phyloP scores from a whole-genome alignment of 192 early-diverging fungal species.

The Coemansia erecta region DNA sequence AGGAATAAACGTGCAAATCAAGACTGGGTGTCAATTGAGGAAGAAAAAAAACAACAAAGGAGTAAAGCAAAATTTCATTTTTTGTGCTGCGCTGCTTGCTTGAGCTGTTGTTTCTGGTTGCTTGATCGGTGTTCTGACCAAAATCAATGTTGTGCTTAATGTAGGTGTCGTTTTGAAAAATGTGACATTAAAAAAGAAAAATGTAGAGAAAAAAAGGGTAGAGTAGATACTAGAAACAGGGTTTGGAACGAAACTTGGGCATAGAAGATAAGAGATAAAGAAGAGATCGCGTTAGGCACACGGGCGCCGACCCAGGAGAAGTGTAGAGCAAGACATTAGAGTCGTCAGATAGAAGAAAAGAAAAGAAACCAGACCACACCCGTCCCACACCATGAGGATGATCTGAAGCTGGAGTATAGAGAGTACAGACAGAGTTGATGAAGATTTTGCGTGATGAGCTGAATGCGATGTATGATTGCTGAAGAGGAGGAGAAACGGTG shows the following conservation, averaged over 20 bases:
- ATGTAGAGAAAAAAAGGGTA: neutral
- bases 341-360: neutral
- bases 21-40: too few species aligned
- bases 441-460: too few species aligned
- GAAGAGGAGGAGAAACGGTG: neutral
- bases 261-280: slow-evolving; percentile 18
- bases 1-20: neutral
- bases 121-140: too few species aligned
- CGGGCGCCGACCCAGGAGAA: neutral
- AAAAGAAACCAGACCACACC: neutral
- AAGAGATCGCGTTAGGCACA: slow-evolving; percentile 6
- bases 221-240: neutral
- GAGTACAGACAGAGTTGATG: too few species aligned
- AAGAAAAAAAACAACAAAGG: too few species aligned
- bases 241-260: slow-evolving; percentile 4
- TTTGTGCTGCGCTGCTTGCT: too few species aligned
- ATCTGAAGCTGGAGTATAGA: too few species aligned
- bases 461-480: too few species aligned
- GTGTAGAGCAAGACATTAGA: slow-evolving; percentile 6
- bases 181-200: neutral
- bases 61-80: too few species aligned
- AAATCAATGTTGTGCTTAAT: too few species aligned
- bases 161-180: neutral
- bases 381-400: too few species aligned
- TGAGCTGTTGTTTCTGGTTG: too few species aligned